Evolutionary conservation across 805 yeast species (phyloP).

Genomic region (Candida awuae): DNA sequence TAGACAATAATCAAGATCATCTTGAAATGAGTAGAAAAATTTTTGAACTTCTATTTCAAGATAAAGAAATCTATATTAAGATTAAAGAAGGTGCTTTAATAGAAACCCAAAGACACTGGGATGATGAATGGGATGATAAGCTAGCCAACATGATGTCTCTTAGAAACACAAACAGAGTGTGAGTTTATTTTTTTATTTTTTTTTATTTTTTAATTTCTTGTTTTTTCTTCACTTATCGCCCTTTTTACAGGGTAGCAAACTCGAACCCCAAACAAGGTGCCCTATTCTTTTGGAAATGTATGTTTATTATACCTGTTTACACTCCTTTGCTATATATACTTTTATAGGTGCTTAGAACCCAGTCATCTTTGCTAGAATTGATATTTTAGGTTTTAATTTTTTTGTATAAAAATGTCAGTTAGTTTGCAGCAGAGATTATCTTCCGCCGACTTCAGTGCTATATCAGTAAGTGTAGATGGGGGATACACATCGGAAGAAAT

Average conservation of each 20-base stretch:
- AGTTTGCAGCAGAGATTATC: neutral
- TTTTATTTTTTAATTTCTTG: neutral
- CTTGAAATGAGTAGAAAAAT: constrained; percentile 36
- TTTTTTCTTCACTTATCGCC: constrained; percentile 2
- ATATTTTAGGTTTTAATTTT: too few species aligned
- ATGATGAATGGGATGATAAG: constrained; percentile 56
- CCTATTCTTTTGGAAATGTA: too few species aligned
- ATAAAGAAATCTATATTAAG: constrained; percentile 21
- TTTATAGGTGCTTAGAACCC: too few species aligned
- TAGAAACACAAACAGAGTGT: neutral
- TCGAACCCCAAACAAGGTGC: too few species aligned
- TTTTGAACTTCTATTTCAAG: constrained; percentile 25
- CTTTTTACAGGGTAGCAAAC: constrained; percentile 1
- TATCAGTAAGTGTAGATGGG: neutral
- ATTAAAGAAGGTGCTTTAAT: constrained; percentile 60
- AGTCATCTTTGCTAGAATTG: too few species aligned
- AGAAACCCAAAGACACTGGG: constrained; percentile 73
- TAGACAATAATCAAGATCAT: constrained; percentile 31
- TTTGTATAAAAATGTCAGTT: neutral
- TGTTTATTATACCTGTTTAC: too few species aligned
- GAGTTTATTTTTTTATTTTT: too few species aligned
- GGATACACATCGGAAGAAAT: neutral
- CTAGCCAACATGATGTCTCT: constrained; percentile 30
- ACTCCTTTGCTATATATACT: too few species aligned
- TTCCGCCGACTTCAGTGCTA: neutral